Evolutionary conservation across 306 rosid species (phyloP).

Genomic region (Geum urbanum): DNA sequence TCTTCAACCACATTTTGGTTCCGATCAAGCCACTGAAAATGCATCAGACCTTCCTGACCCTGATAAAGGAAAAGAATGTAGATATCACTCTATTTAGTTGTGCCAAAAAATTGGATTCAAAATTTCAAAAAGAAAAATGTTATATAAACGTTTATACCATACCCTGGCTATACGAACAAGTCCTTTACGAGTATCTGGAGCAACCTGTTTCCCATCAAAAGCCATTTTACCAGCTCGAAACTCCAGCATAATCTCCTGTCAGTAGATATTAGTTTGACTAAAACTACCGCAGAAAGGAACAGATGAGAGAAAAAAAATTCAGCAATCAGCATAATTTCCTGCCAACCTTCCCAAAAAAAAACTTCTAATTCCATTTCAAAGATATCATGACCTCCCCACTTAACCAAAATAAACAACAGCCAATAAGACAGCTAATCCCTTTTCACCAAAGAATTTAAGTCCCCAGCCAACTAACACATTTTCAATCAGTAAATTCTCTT

Average conservation of each 20-base stretch:
- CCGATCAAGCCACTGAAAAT: constrained; percentile 94
- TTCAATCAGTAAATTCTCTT: background rate
- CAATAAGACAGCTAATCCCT: too few relatives aligned
- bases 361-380: background rate
- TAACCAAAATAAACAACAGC: background rate
- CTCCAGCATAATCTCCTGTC: constrained; percentile 78
- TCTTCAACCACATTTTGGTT: constrained; percentile 70
- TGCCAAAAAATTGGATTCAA: background rate
- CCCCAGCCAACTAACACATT: background rate
- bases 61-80: constrained; percentile 32
- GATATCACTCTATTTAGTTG: constrained; percentile 12
- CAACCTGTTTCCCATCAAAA: constrained; percentile 63
- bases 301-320: background rate
- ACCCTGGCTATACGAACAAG: constrained; percentile 89
- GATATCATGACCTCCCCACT: background rate
- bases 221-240: constrained; percentile 94
- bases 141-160: constrained; percentile 3
- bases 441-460: too few relatives aligned
- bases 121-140: constrained; percentile 7
- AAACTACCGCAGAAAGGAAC: background rate
- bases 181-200: constrained; percentile 80
- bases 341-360: background rate
- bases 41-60: constrained; percentile 91
- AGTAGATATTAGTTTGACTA: constrained; percentile 18
- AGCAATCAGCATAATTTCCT: background rate